Base-by-base conservation (phyloP, 805 yeast genomes). In the Starmera quercuum region DNA sequence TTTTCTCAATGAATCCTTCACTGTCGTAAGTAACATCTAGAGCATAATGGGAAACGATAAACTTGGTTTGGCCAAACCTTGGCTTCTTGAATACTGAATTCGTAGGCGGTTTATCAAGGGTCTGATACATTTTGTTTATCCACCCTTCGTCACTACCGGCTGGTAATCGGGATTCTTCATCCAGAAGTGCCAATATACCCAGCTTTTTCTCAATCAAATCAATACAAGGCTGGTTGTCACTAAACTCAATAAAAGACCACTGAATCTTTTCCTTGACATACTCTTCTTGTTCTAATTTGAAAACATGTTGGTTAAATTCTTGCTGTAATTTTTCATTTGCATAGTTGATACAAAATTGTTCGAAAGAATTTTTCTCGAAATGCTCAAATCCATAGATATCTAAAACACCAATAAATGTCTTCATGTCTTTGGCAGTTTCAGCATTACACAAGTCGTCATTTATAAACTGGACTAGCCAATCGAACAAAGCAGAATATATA, bases 301-400 rank as follows among this genome's bases (percentile, higher is more conserved):
- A 90, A 34, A 90, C 97, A 52, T 90, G 97, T 64, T 87, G 97
- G 51, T 88, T 90, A 61, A 90, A 90, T 58, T 90, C 97, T 61
- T 90, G 97, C 61, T 90, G 97, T 49, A 90, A 71, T 61, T 90
- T 90, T 64, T 90, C 98, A 61, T 88, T 88, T 29, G 97, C 96
- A 58, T 88, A 88, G 58, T 88, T 88, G 61, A 88, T 88, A 66
- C 98, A 90, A 61, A 90, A 90, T 60, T 90, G 98, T 62, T 90
- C 98, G 53, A 90, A 90, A 7, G 96, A 87, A 62, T 90, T 90
- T 50, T 75, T 78, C 46, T 85, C 88, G 56, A 90, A 90, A 61
- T 90, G 97, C 61, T 90, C 98, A 58, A 90, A 90, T 17, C 98
- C 98, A 54, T 90, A 90, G 48, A 90, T 90, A 79, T 90, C 98